phyloP scores from a whole-genome alignment of 1,284 basidiomycete species.

The Cystobasidium slooffiae region DNA sequence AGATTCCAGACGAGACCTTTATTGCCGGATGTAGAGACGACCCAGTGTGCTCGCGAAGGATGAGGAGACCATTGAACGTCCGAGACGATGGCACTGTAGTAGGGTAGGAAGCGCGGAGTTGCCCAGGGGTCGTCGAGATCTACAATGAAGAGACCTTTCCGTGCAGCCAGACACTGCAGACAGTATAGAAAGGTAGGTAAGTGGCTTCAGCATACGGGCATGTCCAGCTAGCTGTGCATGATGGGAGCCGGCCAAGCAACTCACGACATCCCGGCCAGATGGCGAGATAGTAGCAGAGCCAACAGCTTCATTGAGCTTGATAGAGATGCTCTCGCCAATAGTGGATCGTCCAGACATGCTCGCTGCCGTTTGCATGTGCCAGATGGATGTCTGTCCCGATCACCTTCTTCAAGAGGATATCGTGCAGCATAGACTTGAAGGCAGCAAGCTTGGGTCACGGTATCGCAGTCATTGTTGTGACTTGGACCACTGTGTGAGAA shows the following conservation, averaged over 20 bases:
- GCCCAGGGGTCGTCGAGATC: slow-evolving; percentile 86
- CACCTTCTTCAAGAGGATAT: background rate
- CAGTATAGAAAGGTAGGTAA: background rate
- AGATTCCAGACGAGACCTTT: slow-evolving; percentile 98
- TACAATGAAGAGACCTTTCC: slow-evolving; percentile 94
- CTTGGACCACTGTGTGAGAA: no score
- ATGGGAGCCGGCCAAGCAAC: background rate
- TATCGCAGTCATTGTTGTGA: no score
- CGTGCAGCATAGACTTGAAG: background rate
- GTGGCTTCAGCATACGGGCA: background rate
- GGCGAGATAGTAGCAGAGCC: slow-evolving; percentile 43
- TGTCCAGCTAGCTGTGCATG: slow-evolving; percentile 1
- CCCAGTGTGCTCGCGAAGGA: slow-evolving; percentile 77
- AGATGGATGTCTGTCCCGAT: background rate
- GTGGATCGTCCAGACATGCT: slow-evolving; percentile 16
- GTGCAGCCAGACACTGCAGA: slow-evolving; percentile 54
- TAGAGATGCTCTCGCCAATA: slow-evolving; percentile 36
- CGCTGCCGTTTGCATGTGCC: background rate
- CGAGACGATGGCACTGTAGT: slow-evolving; percentile 92
- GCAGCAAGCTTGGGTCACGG: background rate
- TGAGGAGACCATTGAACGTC: slow-evolving; percentile 93
- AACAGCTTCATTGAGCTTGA: slow-evolving; percentile 45
- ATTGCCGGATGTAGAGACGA: slow-evolving; percentile 92
- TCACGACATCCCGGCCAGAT: slow-evolving; percentile 39
- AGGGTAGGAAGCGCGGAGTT: slow-evolving; percentile 88